Evolutionary conservation across 495 filamentous ascomycete genomes (phyloP).

Genomic region (Astrothelium subdiscretum): DNA sequence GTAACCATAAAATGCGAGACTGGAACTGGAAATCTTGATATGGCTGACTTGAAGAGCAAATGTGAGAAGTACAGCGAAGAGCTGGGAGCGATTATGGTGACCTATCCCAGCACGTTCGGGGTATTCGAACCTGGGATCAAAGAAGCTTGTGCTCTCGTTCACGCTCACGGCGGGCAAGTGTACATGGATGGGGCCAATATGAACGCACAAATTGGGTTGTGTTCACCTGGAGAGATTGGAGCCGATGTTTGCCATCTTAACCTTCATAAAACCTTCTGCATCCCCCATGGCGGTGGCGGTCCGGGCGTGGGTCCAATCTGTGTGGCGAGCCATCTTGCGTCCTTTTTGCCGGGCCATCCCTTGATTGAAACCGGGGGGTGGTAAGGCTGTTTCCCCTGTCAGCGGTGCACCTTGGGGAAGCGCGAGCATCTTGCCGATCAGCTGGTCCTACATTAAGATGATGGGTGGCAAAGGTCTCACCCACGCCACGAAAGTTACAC

Average conservation of each 20-base stretch:
- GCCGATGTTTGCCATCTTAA: constrained; percentile 98
- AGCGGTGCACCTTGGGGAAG: constrained; percentile 84
- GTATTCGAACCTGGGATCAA: constrained; percentile 91
- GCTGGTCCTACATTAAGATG: constrained; percentile 95
- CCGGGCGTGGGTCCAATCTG: constrained; percentile 94
- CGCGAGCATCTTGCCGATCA: constrained; percentile 90
- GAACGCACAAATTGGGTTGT: constrained; percentile 97
- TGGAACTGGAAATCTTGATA: constrained; percentile 81
- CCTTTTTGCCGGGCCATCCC: constrained; percentile 69
- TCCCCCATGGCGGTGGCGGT: constrained; percentile 92
- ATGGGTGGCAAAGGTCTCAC: constrained; percentile 87
- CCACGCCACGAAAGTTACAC: constrained; percentile 87
- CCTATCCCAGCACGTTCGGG: constrained; percentile 94
- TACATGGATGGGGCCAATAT: constrained; percentile 99
- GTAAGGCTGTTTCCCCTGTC: constrained; percentile 56
- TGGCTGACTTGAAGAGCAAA: constrained; percentile 75
- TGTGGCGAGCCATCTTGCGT: constrained; percentile 68
- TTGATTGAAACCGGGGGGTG: constrained; percentile 52
- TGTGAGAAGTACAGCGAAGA: constrained; percentile 77
- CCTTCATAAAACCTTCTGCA: constrained; percentile 98
- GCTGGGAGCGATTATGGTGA: constrained; percentile 94
- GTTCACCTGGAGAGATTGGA: constrained; percentile 92
- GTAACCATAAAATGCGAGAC: constrained; percentile 86
- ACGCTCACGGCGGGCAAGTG: constrained; percentile 82
- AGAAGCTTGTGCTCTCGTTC: constrained; percentile 74